Conservation (phyloP, 2,329 filamentous ascomycete genomes). For the Penicillium carneum region DNA sequence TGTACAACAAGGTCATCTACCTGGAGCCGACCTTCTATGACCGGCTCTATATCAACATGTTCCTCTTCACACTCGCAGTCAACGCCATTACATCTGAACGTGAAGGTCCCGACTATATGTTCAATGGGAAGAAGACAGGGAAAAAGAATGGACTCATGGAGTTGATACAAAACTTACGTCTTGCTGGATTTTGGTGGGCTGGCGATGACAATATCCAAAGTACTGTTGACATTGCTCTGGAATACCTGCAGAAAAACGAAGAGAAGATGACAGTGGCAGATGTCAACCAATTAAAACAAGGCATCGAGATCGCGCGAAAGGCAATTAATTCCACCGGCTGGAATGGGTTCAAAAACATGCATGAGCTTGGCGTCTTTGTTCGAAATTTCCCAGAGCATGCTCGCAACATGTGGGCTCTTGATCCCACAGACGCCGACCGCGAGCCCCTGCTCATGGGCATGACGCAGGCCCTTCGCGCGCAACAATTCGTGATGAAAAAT, state of each 20-base stretch:
- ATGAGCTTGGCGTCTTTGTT: slow-evolving; percentile 80
- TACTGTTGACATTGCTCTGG: slow-evolving; percentile 70
- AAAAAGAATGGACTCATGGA: slow-evolving; percentile 61
- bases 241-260: slow-evolving; percentile 70
- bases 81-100: slow-evolving; percentile 90
- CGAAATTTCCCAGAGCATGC: slow-evolving; percentile 69
- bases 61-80: slow-evolving; percentile 81
- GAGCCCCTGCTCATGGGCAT: slow-evolving; percentile 65
- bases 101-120: slow-evolving; percentile 84
- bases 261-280: slow-evolving; percentile 69
- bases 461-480: slow-evolving; percentile 63
- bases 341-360: slow-evolving; percentile 70
- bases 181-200: slow-evolving; percentile 85
- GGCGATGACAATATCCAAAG: slow-evolving; percentile 73
- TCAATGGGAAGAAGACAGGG: slow-evolving; percentile 76
- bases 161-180: slow-evolving; percentile 78
- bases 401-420: slow-evolving; percentile 72
- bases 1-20: slow-evolving; percentile 74
- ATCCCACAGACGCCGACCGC: slow-evolving; percentile 49
- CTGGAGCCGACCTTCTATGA: slow-evolving; percentile 86
- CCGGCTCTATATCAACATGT: slow-evolving; percentile 81
- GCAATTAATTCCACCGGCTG: slow-evolving; percentile 70
- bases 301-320: slow-evolving; percentile 69
- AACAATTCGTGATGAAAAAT: slow-evolving; percentile 59
- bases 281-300: slow-evolving; percentile 65